Evolutionary conservation across 148 eudicot species (phyloP).

Genomic region (Agrostemma githago): DNA sequence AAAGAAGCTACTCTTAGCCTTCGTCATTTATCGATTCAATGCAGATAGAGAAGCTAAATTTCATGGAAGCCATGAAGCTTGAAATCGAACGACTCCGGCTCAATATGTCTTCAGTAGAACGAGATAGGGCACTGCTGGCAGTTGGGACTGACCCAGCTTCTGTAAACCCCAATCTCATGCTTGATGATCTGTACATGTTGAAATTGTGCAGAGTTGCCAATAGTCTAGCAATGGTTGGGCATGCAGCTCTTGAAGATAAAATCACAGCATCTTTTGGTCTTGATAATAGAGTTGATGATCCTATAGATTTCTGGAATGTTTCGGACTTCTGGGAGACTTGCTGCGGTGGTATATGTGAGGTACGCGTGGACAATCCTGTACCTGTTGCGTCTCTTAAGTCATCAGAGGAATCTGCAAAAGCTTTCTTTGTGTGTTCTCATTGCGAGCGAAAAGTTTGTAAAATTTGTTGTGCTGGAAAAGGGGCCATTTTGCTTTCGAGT

Average conservation of each 20-base stretch:
- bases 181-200: constrained; percentile 62
- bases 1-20: not conserved
- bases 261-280: constrained; percentile 68
- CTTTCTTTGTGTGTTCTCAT: constrained; percentile 53
- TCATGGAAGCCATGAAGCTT: constrained; percentile 84
- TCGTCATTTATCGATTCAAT: constrained; percentile 17
- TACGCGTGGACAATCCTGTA: constrained; percentile 46
- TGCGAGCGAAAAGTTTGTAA: constrained; percentile 77
- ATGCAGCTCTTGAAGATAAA: constrained; percentile 79
- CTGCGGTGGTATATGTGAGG: constrained; percentile 71
- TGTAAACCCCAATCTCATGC: constrained; percentile 76
- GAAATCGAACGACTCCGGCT: constrained; percentile 77
- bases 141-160: constrained; percentile 88
- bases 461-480: constrained; percentile 88
- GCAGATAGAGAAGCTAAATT: constrained; percentile 66
- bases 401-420: constrained; percentile 34
- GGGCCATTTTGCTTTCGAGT: constrained; percentile 67
- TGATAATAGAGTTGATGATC: constrained; percentile 37
- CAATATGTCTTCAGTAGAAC: constrained; percentile 87
- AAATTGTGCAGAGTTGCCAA: constrained; percentile 69
- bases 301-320: constrained; percentile 88
- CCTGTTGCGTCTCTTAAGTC: constrained; percentile 29
- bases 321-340: constrained; percentile 62
- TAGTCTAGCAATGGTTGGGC: constrained; percentile 78
- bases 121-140: constrained; percentile 84